Percentiles rank a stretch among this genome's conserved stretches.
Evolutionary conservation across 768 basidiomycete genomes (phyloP).

Genomic region (Xerocomellus amylosporus): DNA sequence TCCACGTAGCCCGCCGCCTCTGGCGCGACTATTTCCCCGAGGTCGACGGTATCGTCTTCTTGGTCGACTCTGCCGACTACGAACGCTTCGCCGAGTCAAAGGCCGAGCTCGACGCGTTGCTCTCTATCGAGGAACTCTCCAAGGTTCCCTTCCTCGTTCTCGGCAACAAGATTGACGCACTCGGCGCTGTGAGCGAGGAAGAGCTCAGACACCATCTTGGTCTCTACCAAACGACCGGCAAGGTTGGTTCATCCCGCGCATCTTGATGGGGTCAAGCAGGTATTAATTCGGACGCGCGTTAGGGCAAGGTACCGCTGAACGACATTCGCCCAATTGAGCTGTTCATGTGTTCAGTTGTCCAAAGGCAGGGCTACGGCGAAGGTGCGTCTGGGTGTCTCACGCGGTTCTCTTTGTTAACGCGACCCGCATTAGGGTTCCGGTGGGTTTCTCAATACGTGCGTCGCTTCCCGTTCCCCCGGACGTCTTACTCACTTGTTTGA

Average conservation of each 20-base stretch:
- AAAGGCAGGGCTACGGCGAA: conserved; percentile 98
- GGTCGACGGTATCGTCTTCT: conserved; percentile 97
- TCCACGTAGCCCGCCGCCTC: conserved; percentile 77
- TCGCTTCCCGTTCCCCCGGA: conserved; percentile 1
- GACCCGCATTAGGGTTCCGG: conserved; percentile 63
- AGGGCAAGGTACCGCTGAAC: conserved; percentile 96
- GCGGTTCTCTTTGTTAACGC: conserved; percentile 4
- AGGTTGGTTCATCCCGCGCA: conserved; percentile 49
- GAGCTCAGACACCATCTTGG: conserved; percentile 94
- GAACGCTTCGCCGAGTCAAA: conserved; percentile 97
- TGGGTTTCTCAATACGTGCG: conserved; percentile 97
- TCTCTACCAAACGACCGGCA: conserved; percentile 98
- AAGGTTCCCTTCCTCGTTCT: conserved; percentile 98
- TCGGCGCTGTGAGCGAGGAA: conserved; percentile 95
- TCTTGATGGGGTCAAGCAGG: background rate
- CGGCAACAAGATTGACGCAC: conserved; percentile 99
- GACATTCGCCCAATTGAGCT: conserved; percentile 98
- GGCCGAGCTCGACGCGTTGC: conserved; percentile 93
- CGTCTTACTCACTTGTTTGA: conserved; percentile 6
- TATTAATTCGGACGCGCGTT: conserved; percentile 7
- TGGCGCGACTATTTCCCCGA: conserved; percentile 99
- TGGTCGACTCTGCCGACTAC: conserved; percentile 95
- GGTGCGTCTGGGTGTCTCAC: conserved; percentile 42
- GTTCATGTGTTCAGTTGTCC: conserved; percentile 99
- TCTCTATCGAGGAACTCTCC: conserved; percentile 91